A percentile compares a stretch with the other conserved stretches of the same genome.
These are phyloP conservation scores for Lagenaria siceraria DNA, from an alignment of 306 rosid species.

Conservation along the genomic window DNA sequence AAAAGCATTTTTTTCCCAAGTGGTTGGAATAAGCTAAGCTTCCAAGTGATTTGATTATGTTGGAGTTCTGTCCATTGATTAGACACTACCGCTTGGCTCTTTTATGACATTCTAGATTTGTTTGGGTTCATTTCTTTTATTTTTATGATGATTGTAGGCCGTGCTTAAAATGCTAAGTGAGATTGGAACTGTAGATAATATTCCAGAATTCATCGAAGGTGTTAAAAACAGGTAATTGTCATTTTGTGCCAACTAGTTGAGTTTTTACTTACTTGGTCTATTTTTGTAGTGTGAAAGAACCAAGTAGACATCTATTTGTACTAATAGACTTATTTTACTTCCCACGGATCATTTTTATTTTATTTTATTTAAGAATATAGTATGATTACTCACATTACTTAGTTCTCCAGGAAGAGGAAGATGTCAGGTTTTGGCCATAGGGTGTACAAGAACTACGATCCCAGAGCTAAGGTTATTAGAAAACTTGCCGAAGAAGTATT, in stretches of 20 bases:
- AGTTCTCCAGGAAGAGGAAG: conserved; percentile 62
- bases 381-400: not conserved
- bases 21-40: not conserved
- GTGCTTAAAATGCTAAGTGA: conserved; percentile 72
- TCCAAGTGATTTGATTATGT: not conserved
- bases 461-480: conserved; percentile 72
- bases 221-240: conserved; percentile 60
- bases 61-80: not conserved
- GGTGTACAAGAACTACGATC: conserved; percentile 89
- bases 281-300: not conserved
- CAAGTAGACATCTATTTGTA: not conserved
- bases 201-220: conserved; percentile 80
- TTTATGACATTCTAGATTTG: not conserved
- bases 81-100: not conserved
- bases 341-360: not conserved
- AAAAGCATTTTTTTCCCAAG: not conserved
- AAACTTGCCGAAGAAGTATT: conserved; percentile 81
- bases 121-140: not conserved
- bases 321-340: not conserved
- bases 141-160: not conserved
- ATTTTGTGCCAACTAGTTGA: not conserved
- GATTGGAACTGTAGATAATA: conserved; percentile 72
- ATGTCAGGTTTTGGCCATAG: conserved; percentile 94
- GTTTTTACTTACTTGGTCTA: not conserved
- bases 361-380: not conserved